A percentile compares a stretch with the other conserved stretches of the same genome.
phyloP scores from a whole-genome alignment of 495 filamentous ascomycete genomes.

The Bryoglossum gracile region DNA sequence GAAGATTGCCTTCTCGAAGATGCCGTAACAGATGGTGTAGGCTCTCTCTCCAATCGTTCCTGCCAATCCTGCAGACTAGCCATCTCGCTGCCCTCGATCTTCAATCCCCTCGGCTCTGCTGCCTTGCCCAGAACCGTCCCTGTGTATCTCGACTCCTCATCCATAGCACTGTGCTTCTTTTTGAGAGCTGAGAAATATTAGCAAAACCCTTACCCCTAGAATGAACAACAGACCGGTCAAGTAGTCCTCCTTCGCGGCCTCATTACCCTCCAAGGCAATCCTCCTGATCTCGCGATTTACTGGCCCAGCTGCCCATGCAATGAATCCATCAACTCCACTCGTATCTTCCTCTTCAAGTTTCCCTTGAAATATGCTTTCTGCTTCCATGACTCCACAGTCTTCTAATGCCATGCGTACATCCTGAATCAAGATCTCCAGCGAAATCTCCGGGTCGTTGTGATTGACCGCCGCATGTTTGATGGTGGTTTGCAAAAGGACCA shows the following conservation, averaged over 20 bases:
- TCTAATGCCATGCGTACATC: constrained; percentile 80
- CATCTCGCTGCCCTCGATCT: constrained; percentile 63
- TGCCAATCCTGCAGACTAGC: constrained; percentile 63
- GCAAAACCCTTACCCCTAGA: background rate
- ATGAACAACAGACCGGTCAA: constrained; percentile 44
- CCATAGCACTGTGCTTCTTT: constrained; percentile 77
- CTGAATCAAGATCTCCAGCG: constrained; percentile 42
- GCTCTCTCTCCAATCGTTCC: constrained; percentile 26
- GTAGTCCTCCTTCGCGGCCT: constrained; percentile 59
- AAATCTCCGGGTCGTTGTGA: constrained; percentile 31
- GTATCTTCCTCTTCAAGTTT: constrained; percentile 57
- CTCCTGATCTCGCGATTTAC: constrained; percentile 66
- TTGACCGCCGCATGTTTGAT: constrained; percentile 49
- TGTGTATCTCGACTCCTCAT: constrained; percentile 71
- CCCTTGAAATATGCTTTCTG: constrained; percentile 41
- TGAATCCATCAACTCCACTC: constrained; percentile 62
- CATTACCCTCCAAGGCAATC: constrained; percentile 45
- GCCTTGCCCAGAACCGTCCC: constrained; percentile 70
- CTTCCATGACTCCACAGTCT: constrained; percentile 61
- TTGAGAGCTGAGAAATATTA: constrained; percentile 49
- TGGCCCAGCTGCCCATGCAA: constrained; percentile 64
- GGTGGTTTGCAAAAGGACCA: constrained; percentile 57
- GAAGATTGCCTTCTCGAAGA: constrained; percentile 42
- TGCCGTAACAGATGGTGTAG: constrained; percentile 2
- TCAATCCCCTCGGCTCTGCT: constrained; percentile 57